Evolutionary conservation across 75 land plant species (phyloP), one percentile per base, ranked within the genome.

Genomic region (Gnetum montanum): DNA sequence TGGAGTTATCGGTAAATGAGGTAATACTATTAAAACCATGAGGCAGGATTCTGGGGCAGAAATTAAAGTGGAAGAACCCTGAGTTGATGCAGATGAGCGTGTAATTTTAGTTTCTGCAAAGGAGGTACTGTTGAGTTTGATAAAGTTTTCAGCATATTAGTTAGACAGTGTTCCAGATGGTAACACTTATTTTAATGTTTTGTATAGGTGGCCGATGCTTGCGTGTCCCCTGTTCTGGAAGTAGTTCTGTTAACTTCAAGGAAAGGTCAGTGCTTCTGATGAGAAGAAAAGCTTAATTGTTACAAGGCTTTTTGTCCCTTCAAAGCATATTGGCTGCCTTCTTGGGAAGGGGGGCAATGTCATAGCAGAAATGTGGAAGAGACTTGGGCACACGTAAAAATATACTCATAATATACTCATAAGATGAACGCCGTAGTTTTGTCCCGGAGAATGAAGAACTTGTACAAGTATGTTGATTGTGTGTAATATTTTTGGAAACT

Each of bases 1-100:
- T 1, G 81, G 88, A 36, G 79, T 94, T 54, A 94, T 94, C 67
- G 98, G 98, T 10, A 89, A 83, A 35, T 83, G 91, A 18, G 98
- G 98, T 3, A 66, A 63, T 33, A 75, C 89, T 6, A 89, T 94
- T 20, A 78, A 80, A 37, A 69, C 62, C 57, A 45, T 94, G 31
- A 76, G 98, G 58, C 76, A 85, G 58, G 81, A 65, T 15, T 86
- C 85, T 62, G 88, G 90, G 49, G 98, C 98, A 13, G 67, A 57
- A 22, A 67, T 94, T 49, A 85, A 88, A 35, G 79, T 94, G 36
- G 76, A 75, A 54, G 98, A 94, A 57, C 68, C 64, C n/a, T 77
- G 78, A 46, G 53, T 31, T 12, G 59, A 72, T 40, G 56, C 66
- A 38, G 84, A 89, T 41, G 98, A 89, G 37, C 82, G 96, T 60